phyloP scores from a whole-genome alignment of 2,329 filamentous ascomycete genomes.

The Lecanicillium sp. region DNA sequence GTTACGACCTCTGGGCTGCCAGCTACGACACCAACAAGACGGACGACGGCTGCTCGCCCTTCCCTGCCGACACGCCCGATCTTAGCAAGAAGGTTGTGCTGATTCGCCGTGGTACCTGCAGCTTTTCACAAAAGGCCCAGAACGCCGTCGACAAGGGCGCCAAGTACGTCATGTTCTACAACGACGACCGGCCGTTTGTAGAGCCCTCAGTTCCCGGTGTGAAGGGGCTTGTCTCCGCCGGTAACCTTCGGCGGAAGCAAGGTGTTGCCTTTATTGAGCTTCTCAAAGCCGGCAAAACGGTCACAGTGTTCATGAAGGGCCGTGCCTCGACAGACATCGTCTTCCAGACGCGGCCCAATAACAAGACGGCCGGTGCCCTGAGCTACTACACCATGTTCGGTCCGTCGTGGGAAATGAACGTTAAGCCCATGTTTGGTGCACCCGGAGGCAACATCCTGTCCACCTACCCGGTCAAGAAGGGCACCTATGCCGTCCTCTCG shows the following conservation, averaged over 20 bases:
- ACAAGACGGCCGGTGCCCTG: constrained; percentile 42
- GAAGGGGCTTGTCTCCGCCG: too few species aligned
- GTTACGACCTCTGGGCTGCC: constrained; percentile 43
- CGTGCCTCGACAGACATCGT: constrained; percentile 26
- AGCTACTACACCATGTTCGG: constrained; percentile 54
- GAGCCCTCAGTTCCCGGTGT: too few species aligned
- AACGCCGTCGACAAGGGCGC: constrained; percentile 51
- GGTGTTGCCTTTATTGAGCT: constrained; percentile 39
- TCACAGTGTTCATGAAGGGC: constrained; percentile 40
- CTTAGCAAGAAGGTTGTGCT: constrained; percentile 53
- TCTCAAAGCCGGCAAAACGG: constrained; percentile 36
- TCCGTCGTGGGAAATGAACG: constrained; percentile 51
- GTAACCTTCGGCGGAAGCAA: too few species aligned
- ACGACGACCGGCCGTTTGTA: constrained; percentile 40
- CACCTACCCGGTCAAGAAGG: constrained; percentile 43
- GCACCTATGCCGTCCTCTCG: constrained; percentile 45
- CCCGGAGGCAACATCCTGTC: constrained; percentile 54
- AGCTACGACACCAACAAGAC: constrained; percentile 38
- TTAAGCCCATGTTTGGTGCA: constrained; percentile 51
- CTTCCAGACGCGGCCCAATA: constrained; percentile 34
- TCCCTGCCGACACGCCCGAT: constrained; percentile 41
- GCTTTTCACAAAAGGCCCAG: constrained; percentile 46
- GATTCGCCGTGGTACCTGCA: constrained; percentile 52
- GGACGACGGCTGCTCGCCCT: constrained; percentile 13
- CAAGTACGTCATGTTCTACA: constrained; percentile 57